Conservation (phyloP, 73 alveolate species). For the Uronychia setigera region DNA sequence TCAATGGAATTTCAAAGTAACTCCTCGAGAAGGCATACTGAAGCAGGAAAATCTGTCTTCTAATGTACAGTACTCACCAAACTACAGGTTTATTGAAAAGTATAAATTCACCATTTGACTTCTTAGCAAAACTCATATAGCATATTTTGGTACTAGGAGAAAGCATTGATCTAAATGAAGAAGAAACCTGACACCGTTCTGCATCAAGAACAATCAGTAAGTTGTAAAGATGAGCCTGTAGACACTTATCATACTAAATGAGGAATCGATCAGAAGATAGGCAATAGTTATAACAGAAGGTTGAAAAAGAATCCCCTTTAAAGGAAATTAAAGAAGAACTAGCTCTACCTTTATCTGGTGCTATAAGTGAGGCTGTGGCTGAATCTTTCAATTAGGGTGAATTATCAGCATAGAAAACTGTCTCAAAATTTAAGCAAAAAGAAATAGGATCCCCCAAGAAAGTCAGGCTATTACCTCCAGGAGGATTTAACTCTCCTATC, state of each 20-base stretch:
- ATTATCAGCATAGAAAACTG: too few relatives aligned
- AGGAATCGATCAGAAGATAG: background rate
- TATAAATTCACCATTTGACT: background rate
- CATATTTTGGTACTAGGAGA: background rate
- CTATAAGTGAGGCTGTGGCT: background rate
- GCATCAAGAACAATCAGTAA: background rate
- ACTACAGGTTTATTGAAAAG: background rate
- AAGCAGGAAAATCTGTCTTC: background rate
- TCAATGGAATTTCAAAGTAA: background rate
- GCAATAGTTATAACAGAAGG: background rate
- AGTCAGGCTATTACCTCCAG: too few relatives aligned
- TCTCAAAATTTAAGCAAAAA: background rate
- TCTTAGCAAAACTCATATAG: background rate
- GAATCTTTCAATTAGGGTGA: background rate
- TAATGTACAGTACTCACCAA: background rate
- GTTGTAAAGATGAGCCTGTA: too few relatives aligned
- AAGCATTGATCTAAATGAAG: background rate
- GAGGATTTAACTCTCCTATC: too few relatives aligned
- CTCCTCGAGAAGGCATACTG: background rate
- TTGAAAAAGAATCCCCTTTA: background rate
- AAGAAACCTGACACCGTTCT: background rate
- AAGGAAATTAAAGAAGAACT: background rate
- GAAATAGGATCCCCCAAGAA: background rate
- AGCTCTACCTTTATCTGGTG: background rate
- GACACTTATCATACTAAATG: background rate